Evolutionary conservation across 495 filamentous ascomycete species (phyloP).

Genomic region (Penicillium ucsense): DNA sequence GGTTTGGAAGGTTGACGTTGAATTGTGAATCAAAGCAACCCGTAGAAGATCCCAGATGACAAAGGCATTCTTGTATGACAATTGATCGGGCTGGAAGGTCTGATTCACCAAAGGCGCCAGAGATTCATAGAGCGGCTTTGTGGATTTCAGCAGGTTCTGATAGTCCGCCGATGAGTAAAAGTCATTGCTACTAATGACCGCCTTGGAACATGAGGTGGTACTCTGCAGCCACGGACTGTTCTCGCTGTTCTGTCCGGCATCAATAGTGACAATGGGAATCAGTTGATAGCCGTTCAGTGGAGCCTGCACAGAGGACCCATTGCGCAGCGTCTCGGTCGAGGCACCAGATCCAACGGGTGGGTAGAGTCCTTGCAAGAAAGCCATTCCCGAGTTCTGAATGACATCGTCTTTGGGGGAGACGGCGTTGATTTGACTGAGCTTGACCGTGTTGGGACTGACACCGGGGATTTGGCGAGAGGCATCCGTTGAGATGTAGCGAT

Average conservation of each 20-base stretch:
- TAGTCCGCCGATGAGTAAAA: constrained; percentile 25
- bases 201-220: constrained; percentile 41
- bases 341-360: constrained; percentile 34
- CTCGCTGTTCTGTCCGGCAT: constrained; percentile 36
- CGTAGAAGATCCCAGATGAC: constrained; percentile 40
- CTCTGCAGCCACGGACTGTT: constrained; percentile 45
- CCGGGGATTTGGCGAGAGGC: constrained; percentile 39
- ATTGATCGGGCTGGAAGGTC: constrained; percentile 35
- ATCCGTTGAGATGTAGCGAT: constrained; percentile 42
- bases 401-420: constrained; percentile 46
- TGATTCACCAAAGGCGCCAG: constrained; percentile 48
- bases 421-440: constrained; percentile 42
- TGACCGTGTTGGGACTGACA: constrained; percentile 42
- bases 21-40: constrained; percentile 37
- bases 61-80: constrained; percentile 59
- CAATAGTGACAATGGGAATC: constrained; percentile 19
- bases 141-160: constrained; percentile 31
- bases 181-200: constrained; percentile 19
- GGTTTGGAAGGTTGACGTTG: neutral
- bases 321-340: constrained; percentile 28
- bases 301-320: constrained; percentile 37
- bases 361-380: constrained; percentile 49
- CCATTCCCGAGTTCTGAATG: constrained; percentile 39
- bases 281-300: constrained; percentile 46
- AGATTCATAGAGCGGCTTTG: constrained; percentile 47